Conservation (phyloP, 78 protist species). For the Neovahlkampfia damariscottae region DNA sequence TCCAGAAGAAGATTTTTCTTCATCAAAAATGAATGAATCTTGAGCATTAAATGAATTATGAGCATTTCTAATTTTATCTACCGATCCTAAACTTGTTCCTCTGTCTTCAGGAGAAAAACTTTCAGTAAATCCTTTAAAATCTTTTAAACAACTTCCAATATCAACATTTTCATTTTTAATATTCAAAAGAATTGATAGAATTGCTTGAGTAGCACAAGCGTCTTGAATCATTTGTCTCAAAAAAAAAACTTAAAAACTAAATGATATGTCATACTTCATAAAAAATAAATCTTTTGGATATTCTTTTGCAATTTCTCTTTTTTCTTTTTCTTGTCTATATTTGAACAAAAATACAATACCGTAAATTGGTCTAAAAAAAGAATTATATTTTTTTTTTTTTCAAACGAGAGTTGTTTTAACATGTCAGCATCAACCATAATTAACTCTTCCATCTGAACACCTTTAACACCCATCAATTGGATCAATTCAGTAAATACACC, state of each 20-base stretch:
- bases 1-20: slow-evolving; percentile 12
- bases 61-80: slow-evolving; percentile 46
- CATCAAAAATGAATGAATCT: slow-evolving; percentile 4
- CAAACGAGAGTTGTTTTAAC: slow-evolving; percentile 25
- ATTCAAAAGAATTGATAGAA: slow-evolving; percentile 81
- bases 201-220: slow-evolving; percentile 98
- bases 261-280: too few relatives aligned
- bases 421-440: slow-evolving; percentile 61
- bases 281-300: slow-evolving; percentile 19
- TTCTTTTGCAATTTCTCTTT: not conserved
- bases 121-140: slow-evolving; percentile 52
- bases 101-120: slow-evolving; percentile 50
- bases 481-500: slow-evolving; percentile 93
- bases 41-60: slow-evolving; percentile 73
- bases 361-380: slow-evolving; percentile 39
- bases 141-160: slow-evolving; percentile 58
- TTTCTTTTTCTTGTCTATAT: slow-evolving; percentile 50
- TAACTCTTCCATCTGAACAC: slow-evolving; percentile 83
- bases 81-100: slow-evolving; percentile 70
- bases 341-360: slow-evolving; percentile 89
- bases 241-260: too few relatives aligned
- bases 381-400: slow-evolving; percentile 1
- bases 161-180: slow-evolving; percentile 28
- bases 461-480: slow-evolving; percentile 70
- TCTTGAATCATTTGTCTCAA: slow-evolving; percentile 82